phyloP scores from a whole-genome alignment of 805 yeast species.

The Candida coquimbonensis region DNA sequence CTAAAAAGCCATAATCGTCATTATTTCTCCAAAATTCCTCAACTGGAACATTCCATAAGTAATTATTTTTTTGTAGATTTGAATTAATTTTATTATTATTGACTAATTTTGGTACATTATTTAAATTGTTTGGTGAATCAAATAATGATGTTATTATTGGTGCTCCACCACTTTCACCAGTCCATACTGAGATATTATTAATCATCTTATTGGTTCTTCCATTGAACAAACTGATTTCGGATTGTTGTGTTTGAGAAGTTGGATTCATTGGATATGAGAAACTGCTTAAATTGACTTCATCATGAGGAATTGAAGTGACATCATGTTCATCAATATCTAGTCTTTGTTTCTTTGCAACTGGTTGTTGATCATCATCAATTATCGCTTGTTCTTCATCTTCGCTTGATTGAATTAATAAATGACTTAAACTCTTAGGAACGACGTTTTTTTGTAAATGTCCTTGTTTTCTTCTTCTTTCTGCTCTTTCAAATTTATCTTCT shows the following conservation, averaged over 20 bases:
- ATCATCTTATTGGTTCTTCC: constrained; percentile 55
- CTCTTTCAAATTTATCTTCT: constrained; percentile 39
- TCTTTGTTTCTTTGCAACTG: constrained; percentile 7
- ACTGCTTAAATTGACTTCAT: constrained; percentile 13
- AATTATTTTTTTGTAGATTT: constrained; percentile 4
- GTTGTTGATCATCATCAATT: constrained; percentile 5
- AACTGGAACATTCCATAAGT: constrained; percentile 26
- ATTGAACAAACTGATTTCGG: constrained; percentile 19
- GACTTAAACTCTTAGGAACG: constrained; percentile 48
- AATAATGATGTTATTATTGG: constrained; percentile 20
- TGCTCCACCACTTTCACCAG: constrained; percentile 36
- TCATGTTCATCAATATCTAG: background rate
- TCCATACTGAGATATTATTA: constrained; percentile 55
- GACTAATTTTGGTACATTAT: constrained; percentile 1
- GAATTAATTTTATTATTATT: too few species aligned
- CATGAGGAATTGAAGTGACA: constrained; percentile 9
- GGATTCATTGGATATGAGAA: constrained; percentile 15
- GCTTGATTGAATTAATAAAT: constrained; percentile 34
- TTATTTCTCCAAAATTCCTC: constrained; percentile 44
- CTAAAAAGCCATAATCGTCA: constrained; percentile 41
- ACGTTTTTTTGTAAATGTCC: constrained; percentile 45
- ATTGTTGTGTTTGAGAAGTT: constrained; percentile 7
- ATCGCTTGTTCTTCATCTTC: constrained; percentile 13
- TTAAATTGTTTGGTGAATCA: constrained; percentile 17
- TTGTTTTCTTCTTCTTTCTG: constrained; percentile 39